These are phyloP conservation scores for Microdochium nivale DNA, from an alignment of 2,329 filamentous ascomycete genomes.

Conservation along the genomic window DNA sequence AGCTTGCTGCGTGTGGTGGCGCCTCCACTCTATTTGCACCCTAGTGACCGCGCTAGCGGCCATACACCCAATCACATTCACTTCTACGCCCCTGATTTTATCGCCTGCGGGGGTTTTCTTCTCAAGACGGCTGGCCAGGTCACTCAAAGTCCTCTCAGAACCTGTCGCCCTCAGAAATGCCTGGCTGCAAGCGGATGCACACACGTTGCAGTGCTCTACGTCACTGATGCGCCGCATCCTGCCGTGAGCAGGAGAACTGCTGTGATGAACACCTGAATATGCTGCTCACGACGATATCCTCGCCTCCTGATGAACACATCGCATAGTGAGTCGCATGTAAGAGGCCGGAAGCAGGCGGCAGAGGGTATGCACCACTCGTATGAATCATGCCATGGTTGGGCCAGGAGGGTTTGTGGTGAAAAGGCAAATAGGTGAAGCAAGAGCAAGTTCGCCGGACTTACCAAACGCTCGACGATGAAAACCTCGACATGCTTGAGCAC, in stretches of 20 bases:
- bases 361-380: too few species aligned
- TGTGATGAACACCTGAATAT: too few species aligned
- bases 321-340: too few species aligned
- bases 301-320: too few species aligned
- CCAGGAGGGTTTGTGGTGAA: not conserved
- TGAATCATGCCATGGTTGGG: too few species aligned
- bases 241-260: not conserved
- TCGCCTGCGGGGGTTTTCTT: conserved; percentile 14
- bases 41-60: conserved; percentile 13
- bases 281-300: too few species aligned
- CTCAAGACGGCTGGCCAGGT: not conserved
- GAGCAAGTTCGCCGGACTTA: not conserved
- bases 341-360: too few species aligned
- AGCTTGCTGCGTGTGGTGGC: conserved; percentile 17
- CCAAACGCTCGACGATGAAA: not conserved
- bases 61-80: conserved; percentile 14
- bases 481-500: not conserved
- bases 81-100: conserved; percentile 16
- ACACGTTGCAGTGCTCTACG: not conserved
- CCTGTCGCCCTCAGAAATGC: not conserved
- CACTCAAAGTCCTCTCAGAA: not conserved
- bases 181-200: not conserved
- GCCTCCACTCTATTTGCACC: conserved; percentile 16
- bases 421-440: not conserved
- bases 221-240: not conserved